phyloP scores from a whole-genome alignment of 164 flowering plant genomes.

The Chimonanthus praecox region DNA sequence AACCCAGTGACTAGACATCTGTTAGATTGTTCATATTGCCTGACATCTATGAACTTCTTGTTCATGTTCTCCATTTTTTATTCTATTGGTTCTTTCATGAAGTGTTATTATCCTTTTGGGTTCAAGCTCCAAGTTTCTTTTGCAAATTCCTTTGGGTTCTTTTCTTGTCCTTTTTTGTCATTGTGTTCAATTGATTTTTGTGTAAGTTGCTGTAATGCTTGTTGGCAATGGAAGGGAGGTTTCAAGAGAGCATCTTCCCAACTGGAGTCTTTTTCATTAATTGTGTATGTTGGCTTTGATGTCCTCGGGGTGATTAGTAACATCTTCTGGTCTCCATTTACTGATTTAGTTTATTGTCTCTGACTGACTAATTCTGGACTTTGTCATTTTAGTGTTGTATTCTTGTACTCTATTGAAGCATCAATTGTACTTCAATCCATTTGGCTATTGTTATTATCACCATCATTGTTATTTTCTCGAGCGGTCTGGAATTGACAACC shows the following conservation, averaged over 20 bases:
- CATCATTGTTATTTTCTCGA: too few species aligned
- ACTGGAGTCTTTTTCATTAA: background rate
- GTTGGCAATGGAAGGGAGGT: background rate
- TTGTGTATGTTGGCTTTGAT: background rate
- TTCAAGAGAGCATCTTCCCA: background rate
- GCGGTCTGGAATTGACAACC: too few species aligned
- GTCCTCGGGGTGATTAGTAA: background rate
- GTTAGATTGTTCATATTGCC: constrained; percentile 49
- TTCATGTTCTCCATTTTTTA: constrained; percentile 14
- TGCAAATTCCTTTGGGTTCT: constrained; percentile 1
- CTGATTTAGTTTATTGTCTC: background rate
- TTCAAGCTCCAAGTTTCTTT: constrained; percentile 1
- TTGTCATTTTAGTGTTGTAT: background rate
- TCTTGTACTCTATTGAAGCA: too few species aligned
- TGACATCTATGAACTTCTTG: constrained; percentile 24
- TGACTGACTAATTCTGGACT: background rate
- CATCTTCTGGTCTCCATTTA: background rate
- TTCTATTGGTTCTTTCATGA: constrained; percentile 14
- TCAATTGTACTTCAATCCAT: background rate
- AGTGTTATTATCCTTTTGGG: background rate
- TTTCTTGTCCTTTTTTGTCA: background rate
- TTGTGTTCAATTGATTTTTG: background rate
- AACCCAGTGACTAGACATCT: constrained; percentile 8
- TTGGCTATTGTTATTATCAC: too few species aligned
- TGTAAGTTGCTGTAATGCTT: background rate